Base-by-base conservation (phyloP, 768 basidiomycete species). In the Macrolepiota albuminosa region DNA sequence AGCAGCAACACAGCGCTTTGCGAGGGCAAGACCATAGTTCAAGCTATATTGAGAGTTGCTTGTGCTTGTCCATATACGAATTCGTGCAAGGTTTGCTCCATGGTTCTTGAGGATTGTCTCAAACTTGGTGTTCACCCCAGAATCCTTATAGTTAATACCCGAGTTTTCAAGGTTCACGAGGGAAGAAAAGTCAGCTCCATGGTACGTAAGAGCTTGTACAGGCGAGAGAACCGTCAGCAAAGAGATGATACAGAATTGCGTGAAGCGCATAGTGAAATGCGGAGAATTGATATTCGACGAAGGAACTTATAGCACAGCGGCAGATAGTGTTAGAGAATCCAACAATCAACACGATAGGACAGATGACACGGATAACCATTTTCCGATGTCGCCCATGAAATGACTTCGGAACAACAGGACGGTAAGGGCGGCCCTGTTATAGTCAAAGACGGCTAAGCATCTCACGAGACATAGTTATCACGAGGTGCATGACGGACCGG, bases 21-120 rank as follows among this genome's bases (percentile, higher is more conserved):
- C 84, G 43, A 86, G 70, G 0, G 75, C 75, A 26, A 87, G 72
- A 0, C 77, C 84, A 63, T 84, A 84, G 40, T 66, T 70, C 56
- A 84, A 67, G 62, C 79, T 81, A 66, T 85, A 85, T 26, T 78
- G 68, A 1, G 73, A 66, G 53, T 76, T 75, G 60, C 75, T 76
- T n/a, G 81, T 82, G 61, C 83, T 80, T 0, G 84, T 86, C 86
- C 86, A 87, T 33, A 87, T 70, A 13, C 86, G 75, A 48, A 86
- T 81, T 13, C 86, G 79, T 9, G 81, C 84, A 7, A 84, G 71
- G 61, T 86, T 86, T 48, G 76, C 73, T 36, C 85, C 86, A 60
- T 84, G 80, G 50, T 76, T 76, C 11, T 70, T 69, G 7, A 86
- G 71, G 56, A 87, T 86, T 0, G 72, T 77, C 64, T 87, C 85